These are phyloP conservation scores for Colletotrichum endophyticum DNA, from an alignment of 2,329 filamentous ascomycete genomes.

Conservation along the genomic window DNA sequence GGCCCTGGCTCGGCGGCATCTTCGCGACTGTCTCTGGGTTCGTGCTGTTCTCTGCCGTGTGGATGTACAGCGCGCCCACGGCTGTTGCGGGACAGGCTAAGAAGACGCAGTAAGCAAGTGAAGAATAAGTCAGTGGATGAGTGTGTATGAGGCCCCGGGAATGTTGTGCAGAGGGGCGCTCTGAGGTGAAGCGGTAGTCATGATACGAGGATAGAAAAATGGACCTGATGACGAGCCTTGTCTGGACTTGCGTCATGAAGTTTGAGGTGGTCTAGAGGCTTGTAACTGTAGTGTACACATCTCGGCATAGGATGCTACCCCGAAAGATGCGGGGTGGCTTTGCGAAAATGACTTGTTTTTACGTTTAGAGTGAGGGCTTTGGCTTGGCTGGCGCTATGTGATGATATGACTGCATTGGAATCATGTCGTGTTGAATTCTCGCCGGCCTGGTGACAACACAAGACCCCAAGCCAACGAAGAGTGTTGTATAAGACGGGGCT, in stretches of 20 bases:
- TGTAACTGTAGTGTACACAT: slow-evolving; percentile 20
- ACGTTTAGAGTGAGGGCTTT: slow-evolving; percentile 8
- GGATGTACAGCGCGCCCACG: slow-evolving; percentile 74
- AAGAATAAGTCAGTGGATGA: not conserved
- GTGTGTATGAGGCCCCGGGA: not conserved
- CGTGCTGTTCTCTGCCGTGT: slow-evolving; percentile 82
- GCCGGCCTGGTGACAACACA: too few species aligned
- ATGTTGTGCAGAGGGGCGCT: not conserved
- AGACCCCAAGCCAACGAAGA: too few species aligned
- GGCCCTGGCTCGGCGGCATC: slow-evolving; percentile 93
- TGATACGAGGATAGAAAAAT: not conserved
- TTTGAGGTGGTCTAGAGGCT: not conserved
- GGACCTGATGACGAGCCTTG: not conserved
- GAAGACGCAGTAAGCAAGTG: slow-evolving; percentile 49
- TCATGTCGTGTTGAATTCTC: too few species aligned
- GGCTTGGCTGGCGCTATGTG: too few species aligned
- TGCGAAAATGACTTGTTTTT: slow-evolving; percentile 13
- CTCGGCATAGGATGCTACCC: slow-evolving; percentile 2
- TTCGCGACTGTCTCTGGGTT: slow-evolving; percentile 84
- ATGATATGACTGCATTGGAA: too few species aligned
- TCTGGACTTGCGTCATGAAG: not conserved
- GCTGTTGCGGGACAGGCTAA: slow-evolving; percentile 38
- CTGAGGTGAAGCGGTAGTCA: not conserved
- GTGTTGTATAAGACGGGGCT: too few species aligned
- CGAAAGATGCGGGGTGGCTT: not conserved